Base-by-base conservation (phyloP, 257 asterid genomes). In the Thymus quinquecostatus region DNA sequence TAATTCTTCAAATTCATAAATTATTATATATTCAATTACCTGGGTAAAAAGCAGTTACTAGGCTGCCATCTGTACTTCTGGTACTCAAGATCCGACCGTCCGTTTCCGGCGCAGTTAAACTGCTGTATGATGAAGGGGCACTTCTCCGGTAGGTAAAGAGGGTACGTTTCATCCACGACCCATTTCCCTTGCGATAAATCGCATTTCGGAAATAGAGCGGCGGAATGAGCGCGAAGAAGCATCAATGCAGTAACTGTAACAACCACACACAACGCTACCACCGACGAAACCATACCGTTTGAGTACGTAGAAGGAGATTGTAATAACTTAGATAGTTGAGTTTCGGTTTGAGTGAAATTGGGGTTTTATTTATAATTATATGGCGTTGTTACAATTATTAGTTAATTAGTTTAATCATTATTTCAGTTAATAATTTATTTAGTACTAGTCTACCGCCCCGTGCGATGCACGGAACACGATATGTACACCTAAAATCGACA, bases 61-160 rank as follows among this genome's bases (percentile, higher is more conserved):
- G 90, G 90, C 33, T 81, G 86, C 90, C 90, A 86, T 67, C 85
- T 67, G 44, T 81, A 83, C 38, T 79, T 83, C 75, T 76, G 84
- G 45, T 85, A 82, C 2, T 53, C 66, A 40, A 47, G 43, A 62
- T 87, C 88, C 21, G 75, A 64, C 61, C 90, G 87, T 32, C 92
- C 90, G 56, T 81, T 84, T 44, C 66, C 77, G 55, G 54, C 50
- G 75, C 92, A 87, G 40, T 85, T 78, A 66, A 87, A 85, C 10
- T 68, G 85, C 60, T 75, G 77, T 13, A 70, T 21, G 14, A 84
- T 71, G 55, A 85, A 81, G 2, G 92, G 92, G 14, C 92, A 87
- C 3, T n/a, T 58, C 47, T 67, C 8, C 0, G 86, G 62, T 13
- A 68, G 67, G 75, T 87, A 87, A 8, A 83, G 66, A 14, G 88